These are phyloP conservation scores for Rubroboletus pulcherrimus DNA, from an alignment of 768 basidiomycete species.

Conservation along the genomic window DNA sequence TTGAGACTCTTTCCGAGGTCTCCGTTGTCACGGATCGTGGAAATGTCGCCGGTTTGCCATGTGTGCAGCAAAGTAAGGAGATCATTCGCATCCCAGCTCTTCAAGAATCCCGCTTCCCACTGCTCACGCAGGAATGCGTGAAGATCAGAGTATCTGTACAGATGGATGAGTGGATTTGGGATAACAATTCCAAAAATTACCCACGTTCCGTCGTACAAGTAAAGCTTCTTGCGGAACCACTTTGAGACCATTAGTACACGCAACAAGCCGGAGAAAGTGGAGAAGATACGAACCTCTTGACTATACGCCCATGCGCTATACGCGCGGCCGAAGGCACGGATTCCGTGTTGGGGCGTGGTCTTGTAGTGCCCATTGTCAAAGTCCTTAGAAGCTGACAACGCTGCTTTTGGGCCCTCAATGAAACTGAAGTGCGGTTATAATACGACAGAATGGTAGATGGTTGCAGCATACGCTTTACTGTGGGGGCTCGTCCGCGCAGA, in stretches of 20 bases:
- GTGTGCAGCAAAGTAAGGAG: conserved; percentile 46
- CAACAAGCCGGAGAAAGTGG: not conserved
- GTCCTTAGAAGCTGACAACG: conserved; percentile 49
- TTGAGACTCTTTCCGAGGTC: conserved; percentile 39
- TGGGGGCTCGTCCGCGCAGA: conserved; percentile 55
- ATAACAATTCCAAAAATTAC: conserved; percentile 6
- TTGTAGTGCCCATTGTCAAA: conserved; percentile 54
- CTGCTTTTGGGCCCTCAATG: conserved; percentile 57
- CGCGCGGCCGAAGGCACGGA: conserved; percentile 53
- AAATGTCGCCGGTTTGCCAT: conserved; percentile 49
- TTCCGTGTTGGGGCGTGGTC: conserved; percentile 41
- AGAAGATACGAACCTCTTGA: conserved; percentile 39
- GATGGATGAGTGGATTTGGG: not conserved
- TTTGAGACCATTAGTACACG: conserved; percentile 17
- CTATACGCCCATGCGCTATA: conserved; percentile 61
- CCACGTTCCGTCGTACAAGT: conserved; percentile 41
- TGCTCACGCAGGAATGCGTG: conserved; percentile 47
- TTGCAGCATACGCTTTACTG: conserved; percentile 43
- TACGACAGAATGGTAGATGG: not conserved
- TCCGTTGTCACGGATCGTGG: conserved; percentile 40
- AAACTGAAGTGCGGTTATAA: conserved; percentile 36
- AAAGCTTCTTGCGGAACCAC: conserved; percentile 52
- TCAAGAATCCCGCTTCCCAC: conserved; percentile 47
- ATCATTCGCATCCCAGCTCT: conserved; percentile 53
- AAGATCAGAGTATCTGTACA: conserved; percentile 42